Evolutionary conservation across 2,329 filamentous ascomycete species (phyloP).

Genomic region (Plectosphaerella plurivora): DNA sequence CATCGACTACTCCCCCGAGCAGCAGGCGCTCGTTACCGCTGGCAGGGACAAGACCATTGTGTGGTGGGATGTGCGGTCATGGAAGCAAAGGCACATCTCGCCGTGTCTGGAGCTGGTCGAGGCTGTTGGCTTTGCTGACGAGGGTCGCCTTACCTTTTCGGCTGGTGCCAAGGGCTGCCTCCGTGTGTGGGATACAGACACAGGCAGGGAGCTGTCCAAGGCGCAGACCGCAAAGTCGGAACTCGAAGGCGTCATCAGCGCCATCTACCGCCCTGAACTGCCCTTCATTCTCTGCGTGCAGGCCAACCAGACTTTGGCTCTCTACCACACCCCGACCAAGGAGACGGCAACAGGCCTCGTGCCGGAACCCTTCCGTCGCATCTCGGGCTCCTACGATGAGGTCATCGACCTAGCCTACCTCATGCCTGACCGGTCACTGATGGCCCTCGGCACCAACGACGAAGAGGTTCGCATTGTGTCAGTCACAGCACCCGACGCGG

Average conservation of each 20-base stretch:
- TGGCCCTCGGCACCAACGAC: constrained; percentile 91
- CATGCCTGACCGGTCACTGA: constrained; percentile 70
- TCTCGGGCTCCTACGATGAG: constrained; percentile 96
- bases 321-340: constrained; percentile 55
- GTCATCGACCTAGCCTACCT: constrained; percentile 93
- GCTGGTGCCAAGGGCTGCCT: constrained; percentile 80
- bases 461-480: constrained; percentile 90
- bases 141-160: constrained; percentile 71
- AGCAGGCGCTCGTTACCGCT: constrained; percentile 75
- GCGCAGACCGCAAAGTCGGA: constrained; percentile 62
- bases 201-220: constrained; percentile 72
- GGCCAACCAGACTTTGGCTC: constrained; percentile 79
- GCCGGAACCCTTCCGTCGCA: constrained; percentile 62
- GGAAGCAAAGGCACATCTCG: constrained; percentile 77
- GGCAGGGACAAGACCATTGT: constrained; percentile 93
- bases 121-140: constrained; percentile 70
- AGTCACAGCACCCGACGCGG: constrained; percentile 40
- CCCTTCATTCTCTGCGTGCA: constrained; percentile 77
- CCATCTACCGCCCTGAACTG: constrained; percentile 61
- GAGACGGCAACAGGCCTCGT: constrained; percentile 15
- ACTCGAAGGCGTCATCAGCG: constrained; percentile 65
- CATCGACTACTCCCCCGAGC: constrained; percentile 72
- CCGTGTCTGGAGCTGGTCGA: constrained; percentile 85
- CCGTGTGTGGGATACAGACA: constrained; percentile 76
- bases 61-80: constrained; percentile 82